Conservation (phyloP, 192 early-diverging fungal species). For the Thamnidium elegans region DNA sequence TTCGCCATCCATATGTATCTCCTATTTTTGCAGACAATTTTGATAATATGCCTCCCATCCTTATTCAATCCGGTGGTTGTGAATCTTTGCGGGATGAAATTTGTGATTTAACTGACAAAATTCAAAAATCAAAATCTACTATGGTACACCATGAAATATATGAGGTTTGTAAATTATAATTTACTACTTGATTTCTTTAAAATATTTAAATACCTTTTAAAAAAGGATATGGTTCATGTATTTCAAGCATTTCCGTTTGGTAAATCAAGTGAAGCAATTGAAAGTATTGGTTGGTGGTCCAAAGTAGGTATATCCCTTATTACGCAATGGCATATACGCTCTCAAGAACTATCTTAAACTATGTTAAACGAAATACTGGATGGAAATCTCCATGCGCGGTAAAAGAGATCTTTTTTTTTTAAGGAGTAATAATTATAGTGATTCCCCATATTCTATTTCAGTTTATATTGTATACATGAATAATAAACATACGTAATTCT, state of each 20-base stretch:
- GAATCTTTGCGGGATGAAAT: constrained; percentile 50
- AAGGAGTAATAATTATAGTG: no score
- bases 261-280: constrained; percentile 20
- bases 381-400: no score
- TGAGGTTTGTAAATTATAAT: constrained; percentile 14
- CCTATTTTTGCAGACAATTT: constrained; percentile 47
- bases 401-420: no score
- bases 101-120: constrained; percentile 35
- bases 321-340: constrained; percentile 1
- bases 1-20: constrained; percentile 53
- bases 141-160: constrained; percentile 30
- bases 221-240: constrained; percentile 38
- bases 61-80: constrained; percentile 53
- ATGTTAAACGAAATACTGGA: not conserved
- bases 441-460: no score
- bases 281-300: constrained; percentile 33
- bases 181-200: no score
- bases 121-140: constrained; percentile 14
- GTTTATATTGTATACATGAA: no score
- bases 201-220: no score
- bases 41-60: constrained; percentile 43
- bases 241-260: constrained; percentile 33
- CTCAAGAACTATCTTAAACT: no score
- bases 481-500: no score
- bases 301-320: constrained; percentile 15